Base-by-base conservation (phyloP, 2,329 filamentous ascomycete species). In the Tolypocladium tundrense region DNA sequence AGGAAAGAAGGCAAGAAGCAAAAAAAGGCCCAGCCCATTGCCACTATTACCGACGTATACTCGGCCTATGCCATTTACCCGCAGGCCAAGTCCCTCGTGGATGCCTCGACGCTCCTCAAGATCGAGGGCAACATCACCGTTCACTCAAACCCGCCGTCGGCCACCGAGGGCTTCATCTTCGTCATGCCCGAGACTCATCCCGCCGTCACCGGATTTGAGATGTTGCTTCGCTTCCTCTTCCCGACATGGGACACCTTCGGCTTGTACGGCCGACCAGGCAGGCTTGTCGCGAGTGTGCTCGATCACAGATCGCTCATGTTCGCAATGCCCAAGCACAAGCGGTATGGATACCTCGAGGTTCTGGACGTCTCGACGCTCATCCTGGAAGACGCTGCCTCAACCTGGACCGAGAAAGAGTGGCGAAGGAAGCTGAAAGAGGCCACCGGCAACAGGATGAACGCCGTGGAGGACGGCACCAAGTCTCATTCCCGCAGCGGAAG, bases 61-160 rank as follows among this genome's bases (percentile, higher is more conserved):
- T 90, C 92, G 1, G 92, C 91, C 19, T 97, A 96, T 69, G 91
- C 93, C 55, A 90, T 99, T 57, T 99, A 99, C 69, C 94, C 94
- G 1, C 92, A 97, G 70, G 88, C 91, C 19, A 96, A 96, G 73
- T 88, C 90, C 0, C 77, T 99, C 43, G 95, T 99, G 59, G 92
- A 99, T 64, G 90, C 93, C 59, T 97, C 94, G 1, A 97, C 93
- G 0, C 76, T 99, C 60, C 82, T 97, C 62, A 99, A 99, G 73
- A 82, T 99, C 35, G 94, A 99, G 73, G 94, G 92, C 11, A 85
- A 85, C 61, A 91, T 99, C 60, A 91, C 88, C 0, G 90, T 97
- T 43, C 91, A 97, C 73, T 87, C 88, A 0, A 83, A 86, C 14
- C 86, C 89, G 10, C 85, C 90, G 31, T 87, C 88, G 0, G 85